Evolutionary conservation across 495 filamentous ascomycete species (phyloP).

Genomic region (Pyronema domesticum): DNA sequence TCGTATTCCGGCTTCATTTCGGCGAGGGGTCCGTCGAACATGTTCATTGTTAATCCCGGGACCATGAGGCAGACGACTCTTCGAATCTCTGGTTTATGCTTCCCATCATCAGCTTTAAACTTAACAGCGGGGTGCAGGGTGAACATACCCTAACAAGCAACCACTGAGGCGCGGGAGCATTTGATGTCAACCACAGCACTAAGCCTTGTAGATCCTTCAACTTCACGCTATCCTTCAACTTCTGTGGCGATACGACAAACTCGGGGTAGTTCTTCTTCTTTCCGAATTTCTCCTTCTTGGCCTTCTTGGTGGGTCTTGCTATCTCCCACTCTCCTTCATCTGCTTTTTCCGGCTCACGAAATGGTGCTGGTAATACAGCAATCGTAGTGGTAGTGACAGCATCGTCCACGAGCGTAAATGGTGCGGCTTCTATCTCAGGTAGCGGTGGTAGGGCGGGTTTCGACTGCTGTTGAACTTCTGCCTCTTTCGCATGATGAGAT

Average conservation of each 20-base stretch:
- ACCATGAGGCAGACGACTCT: slow-evolving; percentile 90
- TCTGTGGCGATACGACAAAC: slow-evolving; percentile 47
- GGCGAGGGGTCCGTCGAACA: slow-evolving; percentile 55
- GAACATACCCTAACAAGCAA: slow-evolving; percentile 31
- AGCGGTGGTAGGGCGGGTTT: background rate
- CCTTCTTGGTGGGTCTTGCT: slow-evolving; percentile 16
- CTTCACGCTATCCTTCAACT: slow-evolving; percentile 55
- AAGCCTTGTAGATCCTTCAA: slow-evolving; percentile 64
- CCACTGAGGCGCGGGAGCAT: slow-evolving; percentile 72
- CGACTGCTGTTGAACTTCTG: background rate
- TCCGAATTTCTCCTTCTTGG: slow-evolving; percentile 8
- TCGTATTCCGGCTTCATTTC: slow-evolving; percentile 16
- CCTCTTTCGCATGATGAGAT: background rate
- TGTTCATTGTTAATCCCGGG: slow-evolving; percentile 71
- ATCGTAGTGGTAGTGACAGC: background rate
- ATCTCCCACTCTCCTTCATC: slow-evolving; percentile 15
- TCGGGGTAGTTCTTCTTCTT: slow-evolving; percentile 45
- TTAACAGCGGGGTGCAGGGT: background rate
- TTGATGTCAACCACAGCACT: slow-evolving; percentile 75
- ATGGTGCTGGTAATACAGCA: background rate
- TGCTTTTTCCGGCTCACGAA: background rate
- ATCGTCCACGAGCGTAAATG: background rate
- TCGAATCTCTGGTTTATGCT: slow-evolving; percentile 53
- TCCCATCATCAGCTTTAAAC: slow-evolving; percentile 25
- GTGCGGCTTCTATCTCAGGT: background rate